Base-by-base conservation (phyloP, 306 rosid genomes). In the Cucurbita argyrosperma region DNA sequence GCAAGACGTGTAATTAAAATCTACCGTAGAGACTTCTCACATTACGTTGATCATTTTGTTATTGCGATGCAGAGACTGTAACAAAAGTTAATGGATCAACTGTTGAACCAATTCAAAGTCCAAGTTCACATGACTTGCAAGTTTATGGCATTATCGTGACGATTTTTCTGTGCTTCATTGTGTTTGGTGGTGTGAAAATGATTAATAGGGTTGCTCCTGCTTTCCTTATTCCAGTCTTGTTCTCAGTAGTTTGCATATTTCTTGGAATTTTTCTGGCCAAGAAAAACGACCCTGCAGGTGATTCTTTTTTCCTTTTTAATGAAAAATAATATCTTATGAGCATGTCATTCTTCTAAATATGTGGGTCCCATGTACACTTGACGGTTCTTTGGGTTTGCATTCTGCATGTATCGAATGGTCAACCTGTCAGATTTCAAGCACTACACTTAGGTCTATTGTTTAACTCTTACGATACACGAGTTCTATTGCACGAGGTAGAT, bases 161-260 rank as follows among this genome's bases (percentile, higher is more conserved):
- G n/a, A 88, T 95, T 71, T 4, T 95, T 49, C 85, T 95, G 65
- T 91, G 97, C 92, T 91, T 95, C 83, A 77, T 95, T 83, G 99
- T 95, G 75, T 95, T 95, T 84, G 99, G 99, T 77, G 99, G 99
- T 64, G 99, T 91, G 76, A 95, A 88, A 85, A 95, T 95, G 80
- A 95, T 95, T 78, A 95, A 95, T 79, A 87, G 97, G 86, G 99
- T 95, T 80, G 99, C 99, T 0, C 99, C 99, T 68, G 96, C 99
- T 59, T 91, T 95, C 82, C 97, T 95, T 61, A 77, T 95, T 75
- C 92, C 99, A 60, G 99, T 91, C 77, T 49, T 95, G 79, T 84
- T 95, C 86, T 95, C 99, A 5, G 77, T 95, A 56, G 5, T 83
- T 75, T 87, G 91, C 92, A 95, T 95, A 78, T 89, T 80, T 74